Conservation (phyloP, 352 stramenopile genomes). For the Aphanomyces astaci region DNA sequence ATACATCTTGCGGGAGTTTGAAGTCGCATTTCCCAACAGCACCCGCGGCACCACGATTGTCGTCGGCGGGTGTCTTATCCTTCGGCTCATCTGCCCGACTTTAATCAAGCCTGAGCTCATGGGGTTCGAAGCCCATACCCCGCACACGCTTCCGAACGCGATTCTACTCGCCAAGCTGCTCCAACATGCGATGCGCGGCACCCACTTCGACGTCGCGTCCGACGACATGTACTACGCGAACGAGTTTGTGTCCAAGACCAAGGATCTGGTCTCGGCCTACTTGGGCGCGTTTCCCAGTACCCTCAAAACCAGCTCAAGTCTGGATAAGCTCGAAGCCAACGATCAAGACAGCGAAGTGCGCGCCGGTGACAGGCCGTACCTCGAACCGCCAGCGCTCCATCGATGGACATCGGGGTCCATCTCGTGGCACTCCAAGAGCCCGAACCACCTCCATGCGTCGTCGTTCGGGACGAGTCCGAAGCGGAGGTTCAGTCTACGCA, state of each 20-base stretch:
- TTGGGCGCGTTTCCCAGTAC: slow-evolving; percentile 8
- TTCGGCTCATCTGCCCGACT: slow-evolving; percentile 65
- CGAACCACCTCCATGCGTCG: neutral
- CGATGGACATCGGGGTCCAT: neutral
- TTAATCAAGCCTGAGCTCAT: slow-evolving; percentile 79
- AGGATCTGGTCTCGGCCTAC: slow-evolving; percentile 17
- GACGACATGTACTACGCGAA: slow-evolving; percentile 22
- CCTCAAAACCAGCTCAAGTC: neutral
- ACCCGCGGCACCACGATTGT: slow-evolving; percentile 57
- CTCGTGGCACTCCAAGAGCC: neutral
- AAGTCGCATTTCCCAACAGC: slow-evolving; percentile 55
- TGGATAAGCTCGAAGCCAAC: neutral
- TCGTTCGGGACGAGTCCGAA: neutral
- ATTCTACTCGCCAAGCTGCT: slow-evolving; percentile 78
- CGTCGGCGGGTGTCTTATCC: slow-evolving; percentile 63
- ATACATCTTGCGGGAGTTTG: slow-evolving; percentile 64
- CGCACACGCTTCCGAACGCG: slow-evolving; percentile 40
- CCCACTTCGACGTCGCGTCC: slow-evolving; percentile 23
- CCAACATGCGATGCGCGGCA: slow-evolving; percentile 63
- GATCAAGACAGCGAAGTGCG: neutral
- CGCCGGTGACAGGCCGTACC: neutral
- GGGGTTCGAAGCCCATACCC: slow-evolving; percentile 52
- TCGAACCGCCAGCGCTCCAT: neutral
- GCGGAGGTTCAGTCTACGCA: slow-evolving; percentile 16
- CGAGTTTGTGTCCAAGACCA: slow-evolving; percentile 5